Evolutionary conservation across 1,284 basidiomycete species (phyloP).

Genomic region (Pascua guehoae): DNA sequence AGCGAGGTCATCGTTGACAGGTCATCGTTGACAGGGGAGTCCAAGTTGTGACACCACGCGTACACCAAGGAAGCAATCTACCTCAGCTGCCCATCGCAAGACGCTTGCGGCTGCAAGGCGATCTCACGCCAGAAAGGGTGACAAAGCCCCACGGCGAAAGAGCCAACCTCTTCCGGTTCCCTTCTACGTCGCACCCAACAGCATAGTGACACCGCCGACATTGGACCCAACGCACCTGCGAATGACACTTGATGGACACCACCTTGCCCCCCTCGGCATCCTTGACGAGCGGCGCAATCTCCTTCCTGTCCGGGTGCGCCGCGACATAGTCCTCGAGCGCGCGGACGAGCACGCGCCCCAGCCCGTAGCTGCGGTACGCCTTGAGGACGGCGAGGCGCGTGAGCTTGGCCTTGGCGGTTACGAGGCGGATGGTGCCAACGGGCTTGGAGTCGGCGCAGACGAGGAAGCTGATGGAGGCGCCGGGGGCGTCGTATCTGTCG

Average conservation of each 20-base stretch:
- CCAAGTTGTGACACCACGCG: no score
- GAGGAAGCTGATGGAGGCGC: slow-evolving; percentile 11
- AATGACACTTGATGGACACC: slow-evolving; percentile 33
- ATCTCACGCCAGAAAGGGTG: no score
- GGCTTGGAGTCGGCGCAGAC: slow-evolving; percentile 20
- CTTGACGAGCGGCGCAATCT: slow-evolving; percentile 7
- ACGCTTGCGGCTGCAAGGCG: no score
- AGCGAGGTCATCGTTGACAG: no score
- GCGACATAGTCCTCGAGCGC: slow-evolving; percentile 27
- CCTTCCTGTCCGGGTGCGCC: slow-evolving; percentile 4
- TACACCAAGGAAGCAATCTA: no score
- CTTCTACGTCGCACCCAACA: no score
- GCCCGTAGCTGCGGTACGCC: slow-evolving; percentile 36
- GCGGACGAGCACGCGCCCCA: slow-evolving; percentile 35
- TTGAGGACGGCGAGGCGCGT: slow-evolving; percentile 39
- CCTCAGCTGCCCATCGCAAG: no score
- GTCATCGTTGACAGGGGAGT: no score
- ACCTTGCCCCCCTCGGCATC: slow-evolving; percentile 18
- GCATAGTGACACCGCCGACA: neutral
- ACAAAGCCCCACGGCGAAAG: no score
- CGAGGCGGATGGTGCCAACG: slow-evolving; percentile 42
- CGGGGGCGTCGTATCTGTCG: slow-evolving; percentile 11
- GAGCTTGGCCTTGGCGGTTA: slow-evolving; percentile 38
- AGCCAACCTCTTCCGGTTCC: no score
- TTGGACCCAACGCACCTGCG: slow-evolving; percentile 28